Percentiles rank a stretch among this genome's conserved stretches.
These are phyloP conservation scores for Picocystis salinarum DNA, from an alignment of 139 green algal genomes.

Conservation along the genomic window DNA sequence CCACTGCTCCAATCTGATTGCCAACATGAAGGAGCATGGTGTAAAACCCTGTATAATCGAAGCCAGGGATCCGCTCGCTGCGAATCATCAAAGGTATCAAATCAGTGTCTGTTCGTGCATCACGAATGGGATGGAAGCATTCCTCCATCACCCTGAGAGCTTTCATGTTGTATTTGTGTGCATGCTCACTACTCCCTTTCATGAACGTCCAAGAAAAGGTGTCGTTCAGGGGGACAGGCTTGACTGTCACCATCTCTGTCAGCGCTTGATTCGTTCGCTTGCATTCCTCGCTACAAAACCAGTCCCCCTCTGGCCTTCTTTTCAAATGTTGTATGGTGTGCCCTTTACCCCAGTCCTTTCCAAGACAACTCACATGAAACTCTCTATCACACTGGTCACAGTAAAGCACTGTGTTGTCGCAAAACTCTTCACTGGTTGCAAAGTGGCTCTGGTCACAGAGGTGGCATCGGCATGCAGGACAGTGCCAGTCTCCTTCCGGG, in stretches of 20 bases:
- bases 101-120: slow-evolving; percentile 17
- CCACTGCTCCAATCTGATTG: neutral
- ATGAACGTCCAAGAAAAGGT: slow-evolving; percentile 7
- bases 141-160: slow-evolving; percentile 22
- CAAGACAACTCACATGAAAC: slow-evolving; percentile 23
- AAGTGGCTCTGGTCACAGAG: slow-evolving; percentile 18
- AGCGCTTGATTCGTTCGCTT: slow-evolving; percentile 7
- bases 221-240: neutral
- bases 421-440: slow-evolving; percentile 5
- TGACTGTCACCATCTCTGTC: slow-evolving; percentile 6
- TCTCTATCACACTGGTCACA: slow-evolving; percentile 30
- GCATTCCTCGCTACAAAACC: slow-evolving; percentile 19
- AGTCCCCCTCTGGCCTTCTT: slow-evolving; percentile 13
- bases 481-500: slow-evolving; percentile 23
- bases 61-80: slow-evolving; percentile 4
- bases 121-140: slow-evolving; percentile 27
- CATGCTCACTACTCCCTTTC: neutral
- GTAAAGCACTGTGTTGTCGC: slow-evolving; percentile 16
- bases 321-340: too few species aligned
- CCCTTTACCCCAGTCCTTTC: neutral
- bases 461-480: slow-evolving; percentile 17
- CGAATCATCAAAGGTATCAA: slow-evolving; percentile 21
- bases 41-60: neutral
- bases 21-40: neutral
- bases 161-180: slow-evolving; percentile 6